Evolutionary conservation across 2,329 filamentous ascomycete species (phyloP), one percentile per base, ranked within the genome.

Genomic region (Ilyonectria mors-panacis): DNA sequence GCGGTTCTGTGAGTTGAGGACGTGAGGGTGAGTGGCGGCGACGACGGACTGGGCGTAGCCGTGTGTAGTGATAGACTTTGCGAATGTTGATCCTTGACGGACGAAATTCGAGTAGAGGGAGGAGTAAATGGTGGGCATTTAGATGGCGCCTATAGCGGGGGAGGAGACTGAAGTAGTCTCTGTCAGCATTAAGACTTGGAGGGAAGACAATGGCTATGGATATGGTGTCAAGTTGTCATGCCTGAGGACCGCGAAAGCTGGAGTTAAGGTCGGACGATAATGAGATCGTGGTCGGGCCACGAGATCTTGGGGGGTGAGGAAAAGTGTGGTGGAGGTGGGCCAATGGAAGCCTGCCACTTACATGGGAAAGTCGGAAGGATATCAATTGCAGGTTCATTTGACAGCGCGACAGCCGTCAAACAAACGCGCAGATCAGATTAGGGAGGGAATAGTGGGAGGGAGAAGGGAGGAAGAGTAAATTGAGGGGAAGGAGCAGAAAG

Each of bases 41-140:
- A 99, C 94, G 84, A 98, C 92, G 71, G 95, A 97, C 82, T 98
- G 95, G 77, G 95, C 95, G 89, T 98, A 98, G 84, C 95, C 95
- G 89, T 98, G 94, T 81, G 94, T 95, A 82, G 94, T 95, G 82
- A 98, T 93, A 79, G 95, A 94, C 87, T 98, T 98, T 80, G 94
- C 92, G 78, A 82, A 81, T 78, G 81, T 79, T 85, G 98, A 93
- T 92, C 94, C 95, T 89, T 95, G 93, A 87, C 96, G 95, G 90
- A 97, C 94, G 88, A 98, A 93, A 87, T 88, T 91, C 85, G 89
- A 87, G 83, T 90, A 91, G 73, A 92, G 84, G 79, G 88, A 89
- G 70, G 89, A 91, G 82, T 91, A 91, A 78, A 91, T 89, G 81
- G 87, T 86, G 84, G 89, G 90, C 95, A 98, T 98, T 97, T 97